Base-by-base conservation (phyloP, 176 grass and related monocot species). In the Musa itinerans region DNA sequence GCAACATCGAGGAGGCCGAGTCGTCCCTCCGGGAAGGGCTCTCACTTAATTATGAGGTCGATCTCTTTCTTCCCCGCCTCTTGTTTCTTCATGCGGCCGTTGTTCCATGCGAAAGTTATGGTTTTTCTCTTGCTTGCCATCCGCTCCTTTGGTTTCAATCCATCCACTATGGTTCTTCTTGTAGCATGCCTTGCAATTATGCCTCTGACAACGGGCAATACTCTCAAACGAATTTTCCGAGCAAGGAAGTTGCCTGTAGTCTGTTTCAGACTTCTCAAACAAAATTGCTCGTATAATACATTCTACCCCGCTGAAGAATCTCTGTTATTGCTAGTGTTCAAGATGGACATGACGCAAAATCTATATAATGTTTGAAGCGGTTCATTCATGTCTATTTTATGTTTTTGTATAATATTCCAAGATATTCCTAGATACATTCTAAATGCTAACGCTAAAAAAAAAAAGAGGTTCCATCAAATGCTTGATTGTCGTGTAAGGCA, bases 1-100 rank as follows among this genome's bases (percentile, higher is more conserved):
- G 90, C 43, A 92, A 99, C 91, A 99, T 94, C 80, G 84, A 89
- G 74, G 90, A 99, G 83, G 95, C 95, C 7, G 95, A 99, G 86
- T 99, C 88, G 13, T 99, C 90, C 68, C 90, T 94, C 24, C 86
- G 86, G 75, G 96, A 99, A 84, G 96, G 91, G 57, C 88, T 99
- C n/a, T 99, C 96, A 64, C 88, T 99, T 81, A 95, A 99, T 74
- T 91, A 87, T 78, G 96, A 99, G 91, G 95, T 22, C 20, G 16
- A 51, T 57, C 3, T 26, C 20, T 74, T 10, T 10, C 20, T 17
- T 29, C 53, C 11, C 12, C 16, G 9, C 2, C 20, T 63, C 22
- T 20, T 1, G 17, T 62, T 55, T 83, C 25, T 58, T 58, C 53
- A 4, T 4, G 43, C 26, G 65, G 25, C 16, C 11, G 48, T 54